Evolutionary conservation across 495 filamentous ascomycete species (phyloP).

Genomic region (Astrothelium subdiscretum): DNA sequence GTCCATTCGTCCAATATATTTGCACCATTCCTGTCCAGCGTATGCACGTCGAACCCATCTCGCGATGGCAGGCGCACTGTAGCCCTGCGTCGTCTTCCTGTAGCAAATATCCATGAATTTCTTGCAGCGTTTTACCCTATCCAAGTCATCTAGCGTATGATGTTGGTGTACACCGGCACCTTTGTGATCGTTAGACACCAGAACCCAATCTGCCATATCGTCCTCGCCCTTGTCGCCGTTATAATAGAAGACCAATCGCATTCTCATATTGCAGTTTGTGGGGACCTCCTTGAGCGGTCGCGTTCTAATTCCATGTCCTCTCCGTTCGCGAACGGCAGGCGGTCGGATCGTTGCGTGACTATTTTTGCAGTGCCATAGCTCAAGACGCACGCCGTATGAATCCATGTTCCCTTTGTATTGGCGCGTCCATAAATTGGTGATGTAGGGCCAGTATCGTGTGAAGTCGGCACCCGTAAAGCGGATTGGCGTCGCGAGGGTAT

Average conservation of each 20-base stretch:
- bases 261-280: neutral
- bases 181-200: neutral
- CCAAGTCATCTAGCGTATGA: neutral
- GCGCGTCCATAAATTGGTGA: neutral
- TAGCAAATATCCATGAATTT: neutral
- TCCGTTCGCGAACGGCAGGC: neutral
- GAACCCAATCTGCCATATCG: neutral
- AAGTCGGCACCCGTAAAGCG: neutral
- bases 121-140: neutral
- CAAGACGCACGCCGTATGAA: neutral
- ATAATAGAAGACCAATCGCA: neutral
- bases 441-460: neutral
- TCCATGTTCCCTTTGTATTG: neutral
- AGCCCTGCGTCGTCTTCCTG: neutral
- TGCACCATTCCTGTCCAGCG: neutral
- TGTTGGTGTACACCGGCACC: neutral
- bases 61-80: neutral
- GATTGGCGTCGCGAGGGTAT: neutral
- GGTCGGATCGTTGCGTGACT: neutral
- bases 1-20: neutral
- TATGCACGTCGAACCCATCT: neutral
- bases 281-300: neutral
- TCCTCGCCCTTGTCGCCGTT: neutral
- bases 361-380: neutral
- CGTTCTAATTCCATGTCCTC: neutral